Evolutionary conservation across 192 early-diverging fungal species (phyloP).

Genomic region (Spizellomyces sp.): DNA sequence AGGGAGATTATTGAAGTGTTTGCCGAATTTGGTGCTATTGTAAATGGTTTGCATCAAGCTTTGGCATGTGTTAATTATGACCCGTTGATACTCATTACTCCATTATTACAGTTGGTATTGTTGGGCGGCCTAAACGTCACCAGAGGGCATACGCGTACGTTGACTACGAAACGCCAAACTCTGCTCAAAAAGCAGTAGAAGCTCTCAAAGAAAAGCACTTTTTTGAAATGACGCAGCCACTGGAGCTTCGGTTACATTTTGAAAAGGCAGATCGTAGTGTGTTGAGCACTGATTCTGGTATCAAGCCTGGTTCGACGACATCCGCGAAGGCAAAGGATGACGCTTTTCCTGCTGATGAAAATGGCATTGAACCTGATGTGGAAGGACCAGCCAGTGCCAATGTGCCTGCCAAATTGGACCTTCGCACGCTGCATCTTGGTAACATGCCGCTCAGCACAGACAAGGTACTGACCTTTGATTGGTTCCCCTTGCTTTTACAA

Average conservation of each 20-base stretch:
- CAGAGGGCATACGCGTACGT: conserved; percentile 41
- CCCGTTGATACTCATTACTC: background rate
- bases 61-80: background rate
- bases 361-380: background rate
- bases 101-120: conserved; percentile 29
- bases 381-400: background rate
- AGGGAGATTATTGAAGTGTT: conserved; percentile 45
- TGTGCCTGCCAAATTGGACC: background rate
- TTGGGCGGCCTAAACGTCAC: conserved; percentile 24
- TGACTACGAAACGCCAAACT: conserved; percentile 38
- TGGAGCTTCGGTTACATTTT: conserved; percentile 38
- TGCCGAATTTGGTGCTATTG: conserved; percentile 43
- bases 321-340: background rate
- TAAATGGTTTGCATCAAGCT: conserved; percentile 35
- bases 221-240: conserved; percentile 38
- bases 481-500: conserved; percentile 1
- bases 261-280: conserved; percentile 7
- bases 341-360: conserved; percentile 3
- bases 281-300: background rate
- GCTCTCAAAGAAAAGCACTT: conserved; percentile 35
- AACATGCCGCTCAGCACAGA: conserved; percentile 37
- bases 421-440: conserved; percentile 42
- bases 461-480: conserved; percentile 26
- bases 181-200: conserved; percentile 38
- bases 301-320: background rate